These are phyloP conservation scores for Saccharomycopsis hybrid DNA, from an alignment of 1,139 yeast genomes.

Conservation along the genomic window DNA sequence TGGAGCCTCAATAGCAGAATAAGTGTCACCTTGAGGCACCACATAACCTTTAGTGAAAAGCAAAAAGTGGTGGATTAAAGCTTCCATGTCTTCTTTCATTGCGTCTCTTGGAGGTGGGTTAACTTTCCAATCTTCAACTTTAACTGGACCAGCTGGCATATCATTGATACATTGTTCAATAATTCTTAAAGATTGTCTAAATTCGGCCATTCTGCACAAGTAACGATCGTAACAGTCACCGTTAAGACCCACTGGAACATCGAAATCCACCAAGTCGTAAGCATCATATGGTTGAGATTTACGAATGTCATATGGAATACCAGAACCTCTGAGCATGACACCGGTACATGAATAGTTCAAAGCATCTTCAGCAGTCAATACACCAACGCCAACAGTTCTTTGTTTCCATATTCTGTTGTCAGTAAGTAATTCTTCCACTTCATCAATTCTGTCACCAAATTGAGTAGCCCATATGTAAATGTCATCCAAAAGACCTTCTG, in stretches of 20 bases:
- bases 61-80: slow-evolving; percentile 82
- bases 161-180: slow-evolving; percentile 86
- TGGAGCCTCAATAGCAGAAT: slow-evolving; percentile 90
- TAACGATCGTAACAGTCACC: slow-evolving; percentile 94
- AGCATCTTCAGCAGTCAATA: slow-evolving; percentile 81
- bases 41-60: slow-evolving; percentile 83
- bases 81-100: slow-evolving; percentile 94
- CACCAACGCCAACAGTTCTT: slow-evolving; percentile 77
- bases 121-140: slow-evolving; percentile 85
- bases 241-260: slow-evolving; percentile 76
- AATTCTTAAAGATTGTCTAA: slow-evolving; percentile 84
- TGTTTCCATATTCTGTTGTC: slow-evolving; percentile 93
- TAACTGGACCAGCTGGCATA: slow-evolving; percentile 90
- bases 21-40: slow-evolving; percentile 88
- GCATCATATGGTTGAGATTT: slow-evolving; percentile 90
- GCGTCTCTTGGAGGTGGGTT: slow-evolving; percentile 73
- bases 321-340: slow-evolving; percentile 88
- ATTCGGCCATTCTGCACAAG: slow-evolving; percentile 83
- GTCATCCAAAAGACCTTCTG: slow-evolving; percentile 80
- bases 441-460: slow-evolving; percentile 89
- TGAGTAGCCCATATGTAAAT: slow-evolving; percentile 96
- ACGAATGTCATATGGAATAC: slow-evolving; percentile 82
- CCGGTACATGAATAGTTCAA: slow-evolving; percentile 77
- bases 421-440: slow-evolving; percentile 81
- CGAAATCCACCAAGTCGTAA: slow-evolving; percentile 79